A percentile compares a stretch with the other conserved stretches of the same genome.
Evolutionary conservation across 305 asterid species (phyloP).

Genomic region (Ilex paraguariensis): DNA sequence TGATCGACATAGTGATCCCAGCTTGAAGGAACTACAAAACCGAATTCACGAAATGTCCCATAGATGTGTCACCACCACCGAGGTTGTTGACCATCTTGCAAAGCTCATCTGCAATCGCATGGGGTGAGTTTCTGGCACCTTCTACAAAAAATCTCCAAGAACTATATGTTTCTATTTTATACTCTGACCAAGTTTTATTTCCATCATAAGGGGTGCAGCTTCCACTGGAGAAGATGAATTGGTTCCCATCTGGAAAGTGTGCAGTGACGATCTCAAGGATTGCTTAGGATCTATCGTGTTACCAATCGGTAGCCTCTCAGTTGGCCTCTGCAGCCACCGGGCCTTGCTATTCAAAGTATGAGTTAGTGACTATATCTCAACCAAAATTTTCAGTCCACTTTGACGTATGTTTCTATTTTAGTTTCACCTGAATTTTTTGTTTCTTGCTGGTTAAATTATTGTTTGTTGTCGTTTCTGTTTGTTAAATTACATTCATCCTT

Average conservation of each 20-base stretch:
- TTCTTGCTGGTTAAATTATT: too few relatives aligned
- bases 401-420: not conserved
- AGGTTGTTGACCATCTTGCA: conserved; percentile 92
- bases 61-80: conserved; percentile 55
- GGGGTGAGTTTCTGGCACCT: conserved; percentile 69
- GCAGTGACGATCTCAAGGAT: conserved; percentile 77
- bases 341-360: conserved; percentile 90
- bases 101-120: conserved; percentile 83
- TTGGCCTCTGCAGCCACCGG: conserved; percentile 90
- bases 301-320: conserved; percentile 76
- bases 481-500: not conserved
- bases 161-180: not conserved
- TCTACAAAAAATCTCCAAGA: conserved; percentile 9
- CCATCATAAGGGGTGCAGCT: conserved; percentile 55
- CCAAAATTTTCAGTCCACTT: too few relatives aligned
- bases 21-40: conserved; percentile 78
- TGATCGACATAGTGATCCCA: conserved; percentile 69
- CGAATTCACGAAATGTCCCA: conserved; percentile 56
- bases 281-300: conserved; percentile 81
- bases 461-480: not conserved
- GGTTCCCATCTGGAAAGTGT: conserved; percentile 69
- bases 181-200: conserved; percentile 30
- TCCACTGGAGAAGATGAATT: conserved; percentile 67
- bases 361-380: conserved; percentile 3
- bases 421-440: not conserved